Base-by-base conservation (phyloP, 106 monocot species). In the Dendrobium chrysotoxum region DNA sequence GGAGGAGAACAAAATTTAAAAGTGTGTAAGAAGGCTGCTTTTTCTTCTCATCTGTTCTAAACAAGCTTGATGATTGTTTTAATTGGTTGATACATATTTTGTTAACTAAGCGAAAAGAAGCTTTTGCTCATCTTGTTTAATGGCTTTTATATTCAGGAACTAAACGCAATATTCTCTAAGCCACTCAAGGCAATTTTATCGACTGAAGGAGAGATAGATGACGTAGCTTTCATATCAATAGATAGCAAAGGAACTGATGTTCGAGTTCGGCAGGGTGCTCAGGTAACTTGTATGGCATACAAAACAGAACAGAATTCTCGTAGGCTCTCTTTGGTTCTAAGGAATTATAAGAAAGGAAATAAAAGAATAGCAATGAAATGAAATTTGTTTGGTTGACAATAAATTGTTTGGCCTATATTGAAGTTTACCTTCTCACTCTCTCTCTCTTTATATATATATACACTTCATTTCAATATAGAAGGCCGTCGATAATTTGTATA, bases 1-100 rank as follows among this genome's bases (percentile, higher is more conserved):
- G 93, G 93, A 45, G 93, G 90, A 44, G 96, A 96, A 77, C 86
- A 90, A 79, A 90, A 88, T 82, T 80, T 96, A 41, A 93, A 96
- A 88, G 96, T 93, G 1, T 13, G 64, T 68, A 44, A 35, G 35
- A 35, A 35, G 35, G 35, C 35, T 35, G 12, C 47, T 11, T 25
- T 50, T 76, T 11, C 5, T 3, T 42, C n/a, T 16, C 5, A 50
- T 76, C 26, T 26, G 8, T 4, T 47, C 47, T 28, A 28, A 10
- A 12, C 11, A 76, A 4, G 47, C 23, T 76, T 76, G 28, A 76
- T 76, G 76, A 50, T 47, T 40, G 74, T 28, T 70, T 16, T 35
- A 31, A 74, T 74, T 74, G 21, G 41, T 40, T 42, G 5, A 40
- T 40, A 73, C 17, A 39, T 4, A 73, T 40, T 73, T 35, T 17